Evolutionary conservation across 2,329 filamentous ascomycete genomes (phyloP), one percentile per base, ranked within the genome.

Genomic region (Ophiosphaerella korrae): DNA sequence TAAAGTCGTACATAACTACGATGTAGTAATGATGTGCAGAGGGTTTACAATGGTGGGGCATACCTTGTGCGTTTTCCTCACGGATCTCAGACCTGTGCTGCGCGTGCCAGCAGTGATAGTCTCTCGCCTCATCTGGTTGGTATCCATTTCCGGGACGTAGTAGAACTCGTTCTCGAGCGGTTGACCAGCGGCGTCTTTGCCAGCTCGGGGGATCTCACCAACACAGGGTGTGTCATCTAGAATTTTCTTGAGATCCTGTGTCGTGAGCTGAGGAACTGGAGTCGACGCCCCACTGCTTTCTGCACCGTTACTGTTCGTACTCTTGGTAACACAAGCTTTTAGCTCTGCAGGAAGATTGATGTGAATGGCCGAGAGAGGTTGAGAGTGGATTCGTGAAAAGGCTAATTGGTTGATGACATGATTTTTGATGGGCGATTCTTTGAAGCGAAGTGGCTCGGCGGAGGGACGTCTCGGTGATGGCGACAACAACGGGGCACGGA

Each of bases 21-120:
- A 18, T 21, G 21, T 8, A 42, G 21, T 11, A 31, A 34, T 1
- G n/a, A 13, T 44, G 26, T 29, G 5, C 26, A 5, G 26, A 29
- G 2, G 5, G 7, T 7, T 7, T 29, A 5, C 26, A 11, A 29
- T 11, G 26, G 7, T 29, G 26, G 26, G 11, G 55, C 74, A 79
- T 83, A 97, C 93, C 90, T 97, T 97, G 76, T 99, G 94, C 71
- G 94, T 90, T 78, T 97, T 97, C 67, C 94, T 84, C 70, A 94
- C 97, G 68, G 87, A 88, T 60, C 94, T 83, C 66, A 99, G 78
- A 64, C 91, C 94, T 37, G 92, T 93, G 76, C 96, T 96, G 48
- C 91, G 84, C 71, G 97, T 79, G 45, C 90, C 90, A 60, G 92
- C 87, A 1, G 92, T 90, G 12, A 97, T 91, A 18, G 92, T 89